These are phyloP conservation scores for Paramecium caudatum DNA, from an alignment of 73 alveolate species.

Conservation along the genomic window DNA sequence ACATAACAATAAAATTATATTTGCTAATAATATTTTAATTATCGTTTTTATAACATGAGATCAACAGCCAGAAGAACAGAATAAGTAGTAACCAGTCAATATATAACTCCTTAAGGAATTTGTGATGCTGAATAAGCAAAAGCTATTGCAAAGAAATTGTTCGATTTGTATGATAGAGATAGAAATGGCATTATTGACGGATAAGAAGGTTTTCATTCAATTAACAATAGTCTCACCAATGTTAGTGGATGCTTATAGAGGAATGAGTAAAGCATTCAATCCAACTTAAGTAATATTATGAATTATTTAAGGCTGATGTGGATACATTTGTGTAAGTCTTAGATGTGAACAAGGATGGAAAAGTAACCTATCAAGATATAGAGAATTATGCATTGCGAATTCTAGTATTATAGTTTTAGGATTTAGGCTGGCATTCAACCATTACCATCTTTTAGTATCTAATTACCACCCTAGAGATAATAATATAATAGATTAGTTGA, in stretches of 20 bases:
- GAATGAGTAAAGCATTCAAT: slow-evolving; percentile 67
- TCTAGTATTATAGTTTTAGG: not conserved
- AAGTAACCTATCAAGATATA: slow-evolving; percentile 60
- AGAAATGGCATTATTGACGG: slow-evolving; percentile 63
- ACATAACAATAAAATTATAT: too few relatives aligned
- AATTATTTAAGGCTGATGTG: slow-evolving; percentile 5
- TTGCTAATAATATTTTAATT: not conserved
- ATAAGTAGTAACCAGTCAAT: slow-evolving; percentile 16
- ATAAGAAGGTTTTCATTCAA: not conserved
- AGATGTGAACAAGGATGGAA: slow-evolving; percentile 72
- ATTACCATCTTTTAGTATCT: slow-evolving; percentile 59
- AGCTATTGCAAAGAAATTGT: slow-evolving; percentile 56
- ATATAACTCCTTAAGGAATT: slow-evolving; percentile 56
- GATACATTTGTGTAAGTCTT: slow-evolving; percentile 57
- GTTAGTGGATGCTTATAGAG: slow-evolving; percentile 29
- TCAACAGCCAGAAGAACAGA: slow-evolving; percentile 34
- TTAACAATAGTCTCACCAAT: slow-evolving; percentile 19
- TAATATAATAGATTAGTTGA: slow-evolving; percentile 69
- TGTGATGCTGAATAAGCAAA: slow-evolving; percentile 62
- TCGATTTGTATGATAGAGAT: slow-evolving; percentile 60
- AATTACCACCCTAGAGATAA: slow-evolving; percentile 65
- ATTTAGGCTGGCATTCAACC: slow-evolving; percentile 32
- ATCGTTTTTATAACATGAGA: slow-evolving; percentile 23
- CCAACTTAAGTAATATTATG: slow-evolving; percentile 51
- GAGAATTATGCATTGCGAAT: slow-evolving; percentile 74